A percentile compares a stretch with the other conserved stretches of the same genome.
phyloP scores from a whole-genome alignment of 495 filamentous ascomycete genomes.

The Aeminium ludgeri region DNA sequence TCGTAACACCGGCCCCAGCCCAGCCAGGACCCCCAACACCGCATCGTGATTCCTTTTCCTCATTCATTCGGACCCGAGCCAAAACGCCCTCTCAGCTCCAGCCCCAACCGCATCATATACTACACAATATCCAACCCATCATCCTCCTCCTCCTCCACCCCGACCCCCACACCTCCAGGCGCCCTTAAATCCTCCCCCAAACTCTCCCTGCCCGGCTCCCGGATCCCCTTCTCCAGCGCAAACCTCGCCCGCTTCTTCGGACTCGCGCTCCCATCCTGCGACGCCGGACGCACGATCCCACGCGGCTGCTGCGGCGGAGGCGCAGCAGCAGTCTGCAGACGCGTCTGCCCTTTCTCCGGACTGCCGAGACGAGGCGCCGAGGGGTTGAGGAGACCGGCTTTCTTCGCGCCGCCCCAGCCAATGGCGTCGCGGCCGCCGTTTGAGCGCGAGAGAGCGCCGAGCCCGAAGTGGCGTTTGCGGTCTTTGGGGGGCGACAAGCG shows the following conservation, averaged over 20 bases:
- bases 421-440: conserved; percentile 21
- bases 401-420: conserved; percentile 27
- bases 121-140: conserved; percentile 28
- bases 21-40: conserved; percentile 39
- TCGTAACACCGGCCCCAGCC: conserved; percentile 34
- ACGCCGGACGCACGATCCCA: not conserved
- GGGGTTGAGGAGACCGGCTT: conserved; percentile 15
- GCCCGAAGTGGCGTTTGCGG: conserved; percentile 21
- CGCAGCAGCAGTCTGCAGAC: conserved; percentile 7
- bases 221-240: conserved; percentile 26
- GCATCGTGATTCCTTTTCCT: conserved; percentile 21
- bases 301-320: not conserved
- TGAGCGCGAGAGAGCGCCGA: conserved; percentile 20
- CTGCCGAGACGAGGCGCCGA: conserved; percentile 4
- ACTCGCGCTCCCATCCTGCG: conserved; percentile 10
- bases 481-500: conserved; percentile 53
- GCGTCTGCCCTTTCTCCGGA: conserved; percentile 13
- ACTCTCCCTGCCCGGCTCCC: conserved; percentile 27
- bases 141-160: conserved; percentile 22
- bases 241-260: conserved; percentile 28
- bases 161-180: conserved; percentile 7
- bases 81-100: no score
- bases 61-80: not conserved
- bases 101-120: not conserved
- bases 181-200: conserved; percentile 7